These are phyloP conservation scores for Cordyceps fumosorosea DNA, from an alignment of 2,329 filamentous ascomycete genomes.

Conservation along the genomic window DNA sequence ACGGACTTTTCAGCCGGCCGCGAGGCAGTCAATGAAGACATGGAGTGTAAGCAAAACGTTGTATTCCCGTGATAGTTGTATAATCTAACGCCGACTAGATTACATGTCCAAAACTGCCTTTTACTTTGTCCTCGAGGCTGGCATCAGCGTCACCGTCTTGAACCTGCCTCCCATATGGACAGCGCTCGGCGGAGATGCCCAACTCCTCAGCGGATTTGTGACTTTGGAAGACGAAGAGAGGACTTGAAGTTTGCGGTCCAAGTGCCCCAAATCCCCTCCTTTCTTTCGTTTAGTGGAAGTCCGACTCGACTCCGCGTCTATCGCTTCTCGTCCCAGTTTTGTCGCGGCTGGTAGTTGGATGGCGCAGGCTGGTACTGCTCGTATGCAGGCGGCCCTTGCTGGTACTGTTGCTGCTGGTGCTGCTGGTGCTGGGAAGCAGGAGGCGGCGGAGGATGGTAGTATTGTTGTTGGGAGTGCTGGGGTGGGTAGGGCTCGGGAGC, in stretches of 20 bases:
- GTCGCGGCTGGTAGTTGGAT: not conserved
- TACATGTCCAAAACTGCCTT: not conserved
- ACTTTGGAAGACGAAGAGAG: not conserved
- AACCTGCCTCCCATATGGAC: not conserved
- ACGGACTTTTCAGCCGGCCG: not conserved
- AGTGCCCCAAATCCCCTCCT: not conserved
- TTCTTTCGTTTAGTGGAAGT: too few relatives aligned
- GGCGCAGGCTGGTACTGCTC: not conserved
- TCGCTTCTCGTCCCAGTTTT: conserved; percentile 3
- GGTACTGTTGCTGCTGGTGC: not conserved
- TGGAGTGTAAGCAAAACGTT: not conserved
- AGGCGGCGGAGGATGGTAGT: not conserved
- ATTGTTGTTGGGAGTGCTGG: not conserved
- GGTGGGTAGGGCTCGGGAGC: not conserved
- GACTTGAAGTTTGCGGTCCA: not conserved
- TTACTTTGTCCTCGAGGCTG: not conserved
- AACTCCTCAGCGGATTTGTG: not conserved
- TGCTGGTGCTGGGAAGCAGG: not conserved
- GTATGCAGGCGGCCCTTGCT: conserved; percentile 1
- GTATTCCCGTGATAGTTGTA: not conserved
- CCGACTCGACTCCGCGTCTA: not conserved
- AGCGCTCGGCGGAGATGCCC: not conserved
- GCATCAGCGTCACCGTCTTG: not conserved
- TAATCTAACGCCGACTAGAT: not conserved
- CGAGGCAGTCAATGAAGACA: not conserved